A percentile compares a stretch with the other conserved stretches of the same genome.
These are phyloP conservation scores for Omphalotus olearius DNA, from an alignment of 1,284 basidiomycete species.

Conservation along the genomic window DNA sequence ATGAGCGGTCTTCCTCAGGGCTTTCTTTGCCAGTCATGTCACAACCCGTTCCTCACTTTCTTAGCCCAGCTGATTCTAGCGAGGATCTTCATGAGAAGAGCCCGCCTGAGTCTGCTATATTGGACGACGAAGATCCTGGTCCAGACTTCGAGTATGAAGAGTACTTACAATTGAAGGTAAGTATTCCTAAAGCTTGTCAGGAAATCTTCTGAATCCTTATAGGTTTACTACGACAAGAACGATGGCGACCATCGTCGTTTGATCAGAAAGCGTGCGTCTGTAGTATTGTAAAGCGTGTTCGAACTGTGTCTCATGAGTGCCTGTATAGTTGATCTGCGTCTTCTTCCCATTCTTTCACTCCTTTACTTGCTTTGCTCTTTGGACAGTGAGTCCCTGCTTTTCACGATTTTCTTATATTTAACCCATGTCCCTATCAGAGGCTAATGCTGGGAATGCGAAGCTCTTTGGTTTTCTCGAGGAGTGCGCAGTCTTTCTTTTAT, in stretches of 20 bases:
- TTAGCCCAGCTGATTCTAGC: no score
- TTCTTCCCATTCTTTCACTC: constrained; percentile 7
- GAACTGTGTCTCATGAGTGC: not conserved
- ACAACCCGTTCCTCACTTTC: no score
- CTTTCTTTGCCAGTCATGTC: not conserved
- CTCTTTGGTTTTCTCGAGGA: constrained; percentile 4
- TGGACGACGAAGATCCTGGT: no score
- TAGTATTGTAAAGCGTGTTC: no score
- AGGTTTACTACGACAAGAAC: constrained; percentile 5
- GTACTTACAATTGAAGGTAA: constrained; percentile 7
- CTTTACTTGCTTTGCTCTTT: constrained; percentile 10
- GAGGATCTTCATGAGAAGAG: no score
- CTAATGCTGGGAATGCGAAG: constrained; percentile 11
- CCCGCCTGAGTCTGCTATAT: no score
- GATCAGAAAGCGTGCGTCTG: constrained; percentile 5
- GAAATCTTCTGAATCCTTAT: not conserved
- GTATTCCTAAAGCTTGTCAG: not conserved
- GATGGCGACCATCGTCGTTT: constrained; percentile 1
- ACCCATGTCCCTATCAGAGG: not conserved
- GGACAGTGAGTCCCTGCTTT: constrained; percentile 4
- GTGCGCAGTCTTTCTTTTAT: not conserved
- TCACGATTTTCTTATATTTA: not conserved
- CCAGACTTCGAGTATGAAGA: constrained; percentile 3
- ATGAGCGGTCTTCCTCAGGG: not conserved
- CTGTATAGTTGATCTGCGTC: constrained; percentile 3